These are phyloP conservation scores for Aegilops longissima DNA, from an alignment of 176 grass and related monocot species.

Conservation along the genomic window DNA sequence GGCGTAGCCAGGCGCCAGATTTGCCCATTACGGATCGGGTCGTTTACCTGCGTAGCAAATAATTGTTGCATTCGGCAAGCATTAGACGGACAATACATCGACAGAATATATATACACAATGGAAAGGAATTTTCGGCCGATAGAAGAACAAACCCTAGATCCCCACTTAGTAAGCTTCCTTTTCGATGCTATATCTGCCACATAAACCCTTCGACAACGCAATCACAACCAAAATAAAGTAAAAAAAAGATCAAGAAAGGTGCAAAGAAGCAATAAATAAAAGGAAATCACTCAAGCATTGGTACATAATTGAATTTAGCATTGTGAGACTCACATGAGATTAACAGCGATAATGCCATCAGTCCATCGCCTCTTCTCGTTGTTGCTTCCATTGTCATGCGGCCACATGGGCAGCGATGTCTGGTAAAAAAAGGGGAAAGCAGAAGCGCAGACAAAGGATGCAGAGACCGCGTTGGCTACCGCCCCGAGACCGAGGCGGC, in stretches of 20 bases:
- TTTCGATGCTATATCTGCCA: slow-evolving; percentile 58
- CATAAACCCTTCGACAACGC: slow-evolving; percentile 42
- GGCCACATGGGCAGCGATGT: slow-evolving; percentile 5
- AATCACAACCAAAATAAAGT: neutral
- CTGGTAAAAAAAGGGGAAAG: slow-evolving; percentile 30
- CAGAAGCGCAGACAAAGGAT: slow-evolving; percentile 25
- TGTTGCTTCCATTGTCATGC: neutral
- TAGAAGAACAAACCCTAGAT: slow-evolving; percentile 53
- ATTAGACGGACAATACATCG: too few species aligned
- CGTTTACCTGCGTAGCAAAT: too few species aligned
- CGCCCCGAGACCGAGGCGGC: neutral
- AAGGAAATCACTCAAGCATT: too few species aligned
- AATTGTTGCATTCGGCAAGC: neutral
- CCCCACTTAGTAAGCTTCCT: slow-evolving; percentile 76
- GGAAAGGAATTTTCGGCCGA: too few species aligned
- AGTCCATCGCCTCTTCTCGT: slow-evolving; percentile 57
- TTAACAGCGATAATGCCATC: slow-evolving; percentile 59
- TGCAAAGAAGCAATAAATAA: too few species aligned
- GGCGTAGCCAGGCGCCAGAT: slow-evolving; percentile 82
- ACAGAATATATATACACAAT: too few species aligned
- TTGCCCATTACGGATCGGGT: slow-evolving; percentile 9
- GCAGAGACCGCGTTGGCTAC: slow-evolving; percentile 12
- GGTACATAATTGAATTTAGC: too few species aligned
- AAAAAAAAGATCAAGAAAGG: neutral
- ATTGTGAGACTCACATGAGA: slow-evolving; percentile 53